A percentile compares a stretch with the other conserved stretches of the same genome.
Evolutionary conservation across 495 filamentous ascomycete species (phyloP).

Genomic region (Lophiostoma macrostomum): DNA sequence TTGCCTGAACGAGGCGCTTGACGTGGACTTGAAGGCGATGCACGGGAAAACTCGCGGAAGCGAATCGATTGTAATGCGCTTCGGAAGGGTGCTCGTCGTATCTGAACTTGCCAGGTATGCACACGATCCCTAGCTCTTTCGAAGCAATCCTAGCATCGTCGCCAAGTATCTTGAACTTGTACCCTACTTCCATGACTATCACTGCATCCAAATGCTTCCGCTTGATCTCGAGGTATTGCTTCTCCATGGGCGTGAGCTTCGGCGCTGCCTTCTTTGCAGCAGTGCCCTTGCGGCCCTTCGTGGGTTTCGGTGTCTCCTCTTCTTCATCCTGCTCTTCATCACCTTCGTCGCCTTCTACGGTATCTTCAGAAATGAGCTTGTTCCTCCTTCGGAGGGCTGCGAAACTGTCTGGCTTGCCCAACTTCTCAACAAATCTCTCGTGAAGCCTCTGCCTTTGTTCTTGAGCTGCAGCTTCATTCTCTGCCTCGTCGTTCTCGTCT

Average conservation of each 20-base stretch:
- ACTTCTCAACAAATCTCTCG: constrained; percentile 81
- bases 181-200: constrained; percentile 89
- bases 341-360: constrained; percentile 38
- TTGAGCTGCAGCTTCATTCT: constrained; percentile 39
- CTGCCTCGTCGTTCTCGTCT: constrained; percentile 49
- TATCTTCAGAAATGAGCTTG: constrained; percentile 52
- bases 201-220: constrained; percentile 84
- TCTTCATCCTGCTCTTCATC: constrained; percentile 46
- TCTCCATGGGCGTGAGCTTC: constrained; percentile 93
- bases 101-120: constrained; percentile 90
- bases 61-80: constrained; percentile 88
- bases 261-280: constrained; percentile 51
- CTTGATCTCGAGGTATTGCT: constrained; percentile 92
- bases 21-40: constrained; percentile 92
- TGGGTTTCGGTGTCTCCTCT: constrained; percentile 47
- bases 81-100: constrained; percentile 96
- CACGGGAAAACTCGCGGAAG: constrained; percentile 91
- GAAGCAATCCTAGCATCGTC: constrained; percentile 89
- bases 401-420: constrained; percentile 79
- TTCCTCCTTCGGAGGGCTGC: constrained; percentile 62
- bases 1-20: constrained; percentile 85
- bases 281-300: constrained; percentile 59
- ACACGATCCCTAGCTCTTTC: constrained; percentile 91
- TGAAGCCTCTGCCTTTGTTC: constrained; percentile 69
- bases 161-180: constrained; percentile 98